Conservation (phyloP, 208 protist species). For the Angomonas deanei region DNA sequence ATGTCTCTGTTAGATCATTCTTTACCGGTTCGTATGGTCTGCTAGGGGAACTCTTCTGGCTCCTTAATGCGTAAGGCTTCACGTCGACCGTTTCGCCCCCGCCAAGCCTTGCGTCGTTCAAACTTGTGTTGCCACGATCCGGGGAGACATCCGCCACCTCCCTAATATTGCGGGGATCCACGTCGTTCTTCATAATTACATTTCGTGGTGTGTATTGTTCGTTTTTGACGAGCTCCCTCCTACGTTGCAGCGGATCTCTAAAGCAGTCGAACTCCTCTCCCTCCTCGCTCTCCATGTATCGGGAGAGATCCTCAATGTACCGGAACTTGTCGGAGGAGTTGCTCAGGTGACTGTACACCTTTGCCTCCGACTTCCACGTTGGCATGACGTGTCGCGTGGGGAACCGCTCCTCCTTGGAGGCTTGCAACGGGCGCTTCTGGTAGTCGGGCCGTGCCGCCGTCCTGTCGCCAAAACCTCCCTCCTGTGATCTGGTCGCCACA, state of each 20-base stretch:
- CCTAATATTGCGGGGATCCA: neutral
- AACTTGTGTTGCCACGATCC: no score
- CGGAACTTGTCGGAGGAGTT: conserved; percentile 3
- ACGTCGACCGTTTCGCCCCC: conserved; percentile 6
- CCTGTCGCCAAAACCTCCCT: no score
- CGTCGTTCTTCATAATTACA: neutral
- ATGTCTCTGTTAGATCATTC: conserved; percentile 19
- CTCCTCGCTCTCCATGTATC: conserved; percentile 8
- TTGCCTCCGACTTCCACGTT: neutral
- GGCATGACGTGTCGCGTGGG: neutral
- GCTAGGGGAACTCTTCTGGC: neutral
- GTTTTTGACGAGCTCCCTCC: neutral
- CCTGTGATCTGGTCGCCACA: no score
- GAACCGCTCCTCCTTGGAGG: no score
- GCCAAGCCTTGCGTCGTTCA: neutral
- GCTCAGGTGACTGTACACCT: neutral
- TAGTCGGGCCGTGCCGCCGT: no score
- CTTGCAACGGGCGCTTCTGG: no score
- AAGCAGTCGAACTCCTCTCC: conserved; percentile 20
- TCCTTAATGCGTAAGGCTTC: conserved; percentile 36
- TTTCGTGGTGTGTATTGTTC: neutral
- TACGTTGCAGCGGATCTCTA: conserved; percentile 27
- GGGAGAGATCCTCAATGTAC: conserved; percentile 23
- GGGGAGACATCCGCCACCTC: no score
- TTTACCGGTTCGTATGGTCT: neutral